Evolutionary conservation across 352 stramenopile species (phyloP).

Genomic region (Phytophthora colocasiae): DNA sequence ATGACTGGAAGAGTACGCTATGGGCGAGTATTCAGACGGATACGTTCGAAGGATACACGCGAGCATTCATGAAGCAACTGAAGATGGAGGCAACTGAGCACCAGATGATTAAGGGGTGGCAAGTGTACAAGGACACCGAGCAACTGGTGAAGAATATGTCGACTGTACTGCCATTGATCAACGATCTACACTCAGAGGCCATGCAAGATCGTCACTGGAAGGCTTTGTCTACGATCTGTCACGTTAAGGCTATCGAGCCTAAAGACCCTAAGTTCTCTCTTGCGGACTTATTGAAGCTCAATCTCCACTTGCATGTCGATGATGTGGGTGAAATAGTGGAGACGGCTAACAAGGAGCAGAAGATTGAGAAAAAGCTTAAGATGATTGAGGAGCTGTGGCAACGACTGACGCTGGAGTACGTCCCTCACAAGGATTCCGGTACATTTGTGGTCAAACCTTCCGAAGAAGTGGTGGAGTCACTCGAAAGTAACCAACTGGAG

Average conservation of each 20-base stretch:
- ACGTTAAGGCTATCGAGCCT: slow-evolving; percentile 88
- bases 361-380: slow-evolving; percentile 91
- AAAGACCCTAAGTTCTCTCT: slow-evolving; percentile 86
- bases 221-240: slow-evolving; percentile 82
- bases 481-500: slow-evolving; percentile 89
- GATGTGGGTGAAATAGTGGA: slow-evolving; percentile 90
- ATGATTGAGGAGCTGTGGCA: slow-evolving; percentile 91
- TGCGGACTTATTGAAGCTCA: slow-evolving; percentile 85
- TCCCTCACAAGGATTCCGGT: slow-evolving; percentile 87
- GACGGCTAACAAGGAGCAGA: slow-evolving; percentile 90
- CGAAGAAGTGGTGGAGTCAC: slow-evolving; percentile 85
- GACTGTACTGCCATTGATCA: slow-evolving; percentile 90
- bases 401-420: slow-evolving; percentile 84
- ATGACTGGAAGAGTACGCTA: slow-evolving; percentile 87
- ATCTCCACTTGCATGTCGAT: slow-evolving; percentile 85
- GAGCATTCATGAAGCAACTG: slow-evolving; percentile 87
- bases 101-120: slow-evolving; percentile 88
- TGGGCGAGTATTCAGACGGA: slow-evolving; percentile 88
- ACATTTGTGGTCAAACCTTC: slow-evolving; percentile 89
- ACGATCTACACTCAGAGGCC: slow-evolving; percentile 94
- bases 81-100: slow-evolving; percentile 85
- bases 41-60: slow-evolving; percentile 75
- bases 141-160: slow-evolving; percentile 91
- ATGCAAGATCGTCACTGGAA: slow-evolving; percentile 96
- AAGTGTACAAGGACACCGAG: slow-evolving; percentile 90